Evolutionary conservation across 352 stramenopile genomes (phyloP).

Genomic region (Thraustotheca clavata): DNA sequence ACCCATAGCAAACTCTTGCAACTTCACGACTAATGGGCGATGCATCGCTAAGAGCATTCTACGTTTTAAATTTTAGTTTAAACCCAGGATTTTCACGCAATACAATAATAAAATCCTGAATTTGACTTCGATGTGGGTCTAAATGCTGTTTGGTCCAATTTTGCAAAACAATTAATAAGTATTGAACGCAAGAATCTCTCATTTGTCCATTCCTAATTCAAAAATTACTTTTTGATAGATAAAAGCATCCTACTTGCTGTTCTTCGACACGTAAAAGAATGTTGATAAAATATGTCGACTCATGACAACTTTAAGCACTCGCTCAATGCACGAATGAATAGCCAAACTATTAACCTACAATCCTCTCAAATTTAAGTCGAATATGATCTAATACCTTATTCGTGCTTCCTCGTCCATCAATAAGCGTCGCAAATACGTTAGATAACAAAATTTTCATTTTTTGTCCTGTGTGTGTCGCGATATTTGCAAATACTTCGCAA

Average conservation of each 20-base stretch:
- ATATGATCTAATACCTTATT: not conserved
- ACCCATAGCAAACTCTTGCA: not conserved
- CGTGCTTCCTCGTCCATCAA: not conserved
- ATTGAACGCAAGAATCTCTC: not conserved
- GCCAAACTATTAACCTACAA: not conserved
- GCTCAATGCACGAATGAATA: not conserved
- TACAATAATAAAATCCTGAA: constrained; percentile 2
- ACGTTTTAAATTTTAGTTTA: not conserved
- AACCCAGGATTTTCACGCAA: not conserved
- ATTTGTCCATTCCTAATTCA: not conserved
- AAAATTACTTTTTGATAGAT: not conserved
- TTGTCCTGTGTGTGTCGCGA: not conserved
- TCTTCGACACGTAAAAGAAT: constrained; percentile 7
- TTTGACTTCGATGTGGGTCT: not conserved
- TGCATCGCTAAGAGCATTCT: constrained; percentile 3
- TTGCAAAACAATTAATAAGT: not conserved
- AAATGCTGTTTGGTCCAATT: not conserved
- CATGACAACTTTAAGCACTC: constrained; percentile 9
- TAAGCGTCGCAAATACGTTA: constrained; percentile 4
- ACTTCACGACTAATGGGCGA: not conserved
- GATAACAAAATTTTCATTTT: constrained; percentile 1
- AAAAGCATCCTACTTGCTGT: not conserved
- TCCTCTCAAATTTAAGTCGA: too few relatives aligned
- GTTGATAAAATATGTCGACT: not conserved
- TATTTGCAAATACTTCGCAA: not conserved